Percentiles rank a stretch among this genome's conserved stretches.
These are phyloP conservation scores for Aaosphaeria arxii DNA, from an alignment of 2,329 filamentous ascomycete species.

Conservation along the genomic window DNA sequence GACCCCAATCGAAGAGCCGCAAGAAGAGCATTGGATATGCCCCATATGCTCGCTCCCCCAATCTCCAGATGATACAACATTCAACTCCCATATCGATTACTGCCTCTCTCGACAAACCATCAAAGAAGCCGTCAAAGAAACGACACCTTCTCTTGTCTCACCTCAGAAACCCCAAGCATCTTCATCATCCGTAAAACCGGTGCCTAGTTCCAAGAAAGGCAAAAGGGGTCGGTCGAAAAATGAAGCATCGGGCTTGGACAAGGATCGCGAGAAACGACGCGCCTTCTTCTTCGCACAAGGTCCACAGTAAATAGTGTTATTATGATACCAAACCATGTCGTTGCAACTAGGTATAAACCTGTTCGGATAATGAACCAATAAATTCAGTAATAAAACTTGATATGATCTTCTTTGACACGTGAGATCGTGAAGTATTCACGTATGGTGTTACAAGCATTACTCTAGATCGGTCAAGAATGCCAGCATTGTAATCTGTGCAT, in stretches of 20 bases:
- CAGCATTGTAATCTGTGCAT: too few relatives aligned
- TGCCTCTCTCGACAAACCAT: constrained; percentile 87
- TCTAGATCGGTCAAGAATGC: too few relatives aligned
- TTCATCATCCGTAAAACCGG: not conserved
- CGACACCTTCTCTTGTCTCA: constrained; percentile 8
- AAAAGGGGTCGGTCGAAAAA: constrained; percentile 29
- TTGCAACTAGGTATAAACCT: too few relatives aligned
- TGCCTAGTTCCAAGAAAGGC: constrained; percentile 16
- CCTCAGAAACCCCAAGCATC: not conserved
- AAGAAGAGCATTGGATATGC: constrained; percentile 67
- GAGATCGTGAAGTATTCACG: too few relatives aligned
- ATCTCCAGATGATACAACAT: constrained; percentile 66
- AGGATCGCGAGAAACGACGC: constrained; percentile 27
- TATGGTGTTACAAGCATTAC: too few relatives aligned
- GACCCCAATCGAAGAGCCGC: not conserved
- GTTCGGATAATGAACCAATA: too few relatives aligned
- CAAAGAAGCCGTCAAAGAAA: constrained; percentile 69
- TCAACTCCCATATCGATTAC: constrained; percentile 90
- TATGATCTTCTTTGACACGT: too few relatives aligned
- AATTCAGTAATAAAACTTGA: too few relatives aligned
- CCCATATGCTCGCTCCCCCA: constrained; percentile 83
- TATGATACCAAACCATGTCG: too few relatives aligned
- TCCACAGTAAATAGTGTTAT: not conserved
- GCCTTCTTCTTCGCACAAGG: constrained; percentile 22
- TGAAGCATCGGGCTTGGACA: constrained; percentile 16